Evolutionary conservation across 306 rosid species (phyloP).

Genomic region (Rubus parviflorus): DNA sequence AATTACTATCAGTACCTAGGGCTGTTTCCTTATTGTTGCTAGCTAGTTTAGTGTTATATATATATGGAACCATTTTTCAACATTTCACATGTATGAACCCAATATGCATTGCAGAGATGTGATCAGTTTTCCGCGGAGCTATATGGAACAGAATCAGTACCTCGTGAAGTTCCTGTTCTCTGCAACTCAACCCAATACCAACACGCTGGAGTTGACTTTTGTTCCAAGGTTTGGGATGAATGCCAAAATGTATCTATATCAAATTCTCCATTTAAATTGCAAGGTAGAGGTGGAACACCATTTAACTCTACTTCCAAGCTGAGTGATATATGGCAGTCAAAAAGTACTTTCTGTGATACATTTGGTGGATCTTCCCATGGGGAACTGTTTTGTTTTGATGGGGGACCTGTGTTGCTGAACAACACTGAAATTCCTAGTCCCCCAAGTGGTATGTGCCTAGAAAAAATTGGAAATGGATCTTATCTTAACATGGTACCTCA

Average conservation of each 20-base stretch:
- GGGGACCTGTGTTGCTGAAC: conserved; percentile 29
- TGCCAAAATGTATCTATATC: conserved; percentile 30
- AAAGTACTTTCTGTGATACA: conserved; percentile 22
- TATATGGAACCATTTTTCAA: neutral
- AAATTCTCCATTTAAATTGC: conserved; percentile 22
- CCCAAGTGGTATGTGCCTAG: conserved; percentile 40
- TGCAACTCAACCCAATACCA: conserved; percentile 27
- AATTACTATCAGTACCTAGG: neutral
- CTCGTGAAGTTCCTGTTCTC: conserved; percentile 34
- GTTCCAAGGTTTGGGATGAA: conserved; percentile 34
- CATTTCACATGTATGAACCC: neutral
- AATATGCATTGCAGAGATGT: conserved; percentile 28
- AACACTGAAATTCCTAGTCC: conserved; percentile 15
- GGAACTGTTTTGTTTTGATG: conserved; percentile 32
- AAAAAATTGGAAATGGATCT: conserved; percentile 39
- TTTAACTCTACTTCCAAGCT: conserved; percentile 25
- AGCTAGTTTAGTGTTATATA: neutral
- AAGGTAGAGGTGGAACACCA: conserved; percentile 8
- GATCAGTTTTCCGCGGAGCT: conserved; percentile 37
- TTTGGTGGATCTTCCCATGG: conserved; percentile 33
- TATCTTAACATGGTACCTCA: conserved; percentile 40
- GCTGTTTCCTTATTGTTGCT: neutral
- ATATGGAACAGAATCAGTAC: conserved; percentile 24
- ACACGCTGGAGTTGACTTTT: conserved; percentile 22
- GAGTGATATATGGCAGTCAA: conserved; percentile 31